phyloP scores from a whole-genome alignment of 2,329 filamentous ascomycete genomes.

The Didymella lethalis region DNA sequence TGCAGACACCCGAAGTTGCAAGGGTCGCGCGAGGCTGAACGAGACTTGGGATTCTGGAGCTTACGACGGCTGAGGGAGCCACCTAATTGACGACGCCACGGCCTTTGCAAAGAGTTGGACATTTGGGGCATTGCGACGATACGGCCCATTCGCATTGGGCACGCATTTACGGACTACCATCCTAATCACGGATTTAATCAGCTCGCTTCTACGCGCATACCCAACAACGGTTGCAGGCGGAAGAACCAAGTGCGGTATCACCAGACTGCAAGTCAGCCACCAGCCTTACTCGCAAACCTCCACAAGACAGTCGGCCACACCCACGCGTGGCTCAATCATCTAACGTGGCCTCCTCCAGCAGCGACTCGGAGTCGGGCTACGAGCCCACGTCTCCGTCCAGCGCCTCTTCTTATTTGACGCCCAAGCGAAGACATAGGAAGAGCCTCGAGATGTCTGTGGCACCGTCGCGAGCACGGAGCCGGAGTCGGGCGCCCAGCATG shows the following conservation, averaged over 20 bases:
- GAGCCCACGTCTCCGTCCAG: slow-evolving; percentile 29
- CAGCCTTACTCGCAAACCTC: slow-evolving; percentile 2
- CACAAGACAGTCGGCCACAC: slow-evolving; percentile 12
- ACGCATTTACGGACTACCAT: neutral
- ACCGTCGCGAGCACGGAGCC: slow-evolving; percentile 39
- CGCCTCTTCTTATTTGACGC: slow-evolving; percentile 30
- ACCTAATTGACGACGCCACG: slow-evolving; percentile 16
- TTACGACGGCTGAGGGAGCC: slow-evolving; percentile 6
- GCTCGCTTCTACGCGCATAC: neutral
- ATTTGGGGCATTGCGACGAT: neutral
- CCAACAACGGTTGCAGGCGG: slow-evolving; percentile 2
- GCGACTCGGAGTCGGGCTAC: slow-evolving; percentile 34
- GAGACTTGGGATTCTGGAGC: slow-evolving; percentile 2
- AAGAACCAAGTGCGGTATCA: slow-evolving; percentile 3
- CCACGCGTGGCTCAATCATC: slow-evolving; percentile 17
- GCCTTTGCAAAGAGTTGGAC: slow-evolving; percentile 8
- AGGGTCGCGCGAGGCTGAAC: slow-evolving; percentile 10
- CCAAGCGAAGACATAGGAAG: slow-evolving; percentile 25
- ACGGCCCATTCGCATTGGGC: neutral
- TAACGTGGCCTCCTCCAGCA: slow-evolving; percentile 34
- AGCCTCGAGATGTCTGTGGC: slow-evolving; percentile 38
- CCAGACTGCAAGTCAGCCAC: slow-evolving; percentile 14
- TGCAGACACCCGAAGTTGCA: slow-evolving; percentile 11
- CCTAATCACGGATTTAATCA: neutral
- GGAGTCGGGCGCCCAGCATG: slow-evolving; percentile 42